Percentiles rank a stretch among this genome's conserved stretches.
Conservation (phyloP, 176 grass and related monocot species). For the Eleusine coracana region DNA sequence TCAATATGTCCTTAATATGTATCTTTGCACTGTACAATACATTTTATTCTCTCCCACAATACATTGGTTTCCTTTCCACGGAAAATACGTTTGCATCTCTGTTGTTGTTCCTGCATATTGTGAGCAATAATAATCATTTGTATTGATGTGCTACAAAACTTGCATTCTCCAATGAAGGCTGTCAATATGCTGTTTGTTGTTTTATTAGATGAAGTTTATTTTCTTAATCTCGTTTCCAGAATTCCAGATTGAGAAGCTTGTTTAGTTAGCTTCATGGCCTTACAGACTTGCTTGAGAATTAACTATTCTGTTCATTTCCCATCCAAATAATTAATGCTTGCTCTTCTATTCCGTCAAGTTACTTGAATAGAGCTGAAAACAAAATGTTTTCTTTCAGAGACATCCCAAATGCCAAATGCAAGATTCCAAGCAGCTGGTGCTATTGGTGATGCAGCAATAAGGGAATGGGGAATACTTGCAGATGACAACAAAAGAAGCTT, state of each 20-base stretch:
- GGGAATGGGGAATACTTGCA: conserved; percentile 94
- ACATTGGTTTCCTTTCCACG: neutral
- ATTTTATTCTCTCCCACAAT: neutral
- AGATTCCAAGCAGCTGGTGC: conserved; percentile 96
- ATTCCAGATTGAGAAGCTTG: neutral
- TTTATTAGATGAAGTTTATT: neutral
- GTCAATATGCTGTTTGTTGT: conserved; percentile 4
- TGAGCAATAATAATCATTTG: neutral
- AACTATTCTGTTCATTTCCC: conserved; percentile 9
- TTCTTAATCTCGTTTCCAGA: neutral
- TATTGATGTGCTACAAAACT: conserved; percentile 22
- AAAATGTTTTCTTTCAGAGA: conserved; percentile 58
- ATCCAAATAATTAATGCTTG: conserved; percentile 22
- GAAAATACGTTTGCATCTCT: neutral
- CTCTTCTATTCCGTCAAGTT: conserved; percentile 26
- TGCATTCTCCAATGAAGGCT: conserved; percentile 3
- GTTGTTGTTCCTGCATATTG: neutral
- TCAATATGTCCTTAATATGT: neutral
- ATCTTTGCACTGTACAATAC: neutral
- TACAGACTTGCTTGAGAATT: neutral
- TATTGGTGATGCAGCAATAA: conserved; percentile 95
- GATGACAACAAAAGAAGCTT: conserved; percentile 90
- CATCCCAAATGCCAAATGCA: conserved; percentile 78
- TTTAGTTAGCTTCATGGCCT: neutral
- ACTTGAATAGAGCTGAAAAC: conserved; percentile 20